phyloP scores from a whole-genome alignment of 495 filamentous ascomycete genomes.

The Penicillium cosmopolitanum region DNA sequence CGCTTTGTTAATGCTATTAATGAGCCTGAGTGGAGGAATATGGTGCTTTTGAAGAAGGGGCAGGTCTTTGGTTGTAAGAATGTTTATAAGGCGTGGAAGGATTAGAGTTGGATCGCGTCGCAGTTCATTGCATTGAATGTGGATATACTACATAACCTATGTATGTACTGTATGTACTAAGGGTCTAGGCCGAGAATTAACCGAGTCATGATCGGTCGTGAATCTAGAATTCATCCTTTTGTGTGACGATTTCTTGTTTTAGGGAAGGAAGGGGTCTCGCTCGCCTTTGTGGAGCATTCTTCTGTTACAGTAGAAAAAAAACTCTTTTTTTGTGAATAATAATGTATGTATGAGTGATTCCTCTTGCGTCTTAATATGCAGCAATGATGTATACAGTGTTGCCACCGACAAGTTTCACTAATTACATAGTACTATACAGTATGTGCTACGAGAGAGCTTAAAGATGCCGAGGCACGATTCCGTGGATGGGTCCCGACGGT shows the following conservation, averaged over 20 bases:
- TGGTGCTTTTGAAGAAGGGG: constrained; percentile 78
- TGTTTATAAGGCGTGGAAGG: constrained; percentile 81
- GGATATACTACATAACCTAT: no score
- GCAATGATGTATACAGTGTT: background rate
- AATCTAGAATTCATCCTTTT: background rate
- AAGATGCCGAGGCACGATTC: background rate
- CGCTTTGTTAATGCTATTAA: constrained; percentile 89
- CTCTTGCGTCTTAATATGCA: background rate
- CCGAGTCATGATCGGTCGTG: background rate
- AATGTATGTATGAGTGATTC: no score
- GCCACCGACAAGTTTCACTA: no score
- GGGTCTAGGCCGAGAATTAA: background rate
- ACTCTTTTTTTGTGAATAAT: no score
- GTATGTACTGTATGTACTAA: no score
- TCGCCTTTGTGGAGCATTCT: background rate
- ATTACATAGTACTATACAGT: no score
- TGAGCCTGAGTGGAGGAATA: constrained; percentile 72
- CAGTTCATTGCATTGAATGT: no score
- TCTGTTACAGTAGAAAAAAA: no score
- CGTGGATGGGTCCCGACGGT: background rate
- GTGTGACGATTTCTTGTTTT: background rate
- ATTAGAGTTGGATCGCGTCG: constrained; percentile 18
- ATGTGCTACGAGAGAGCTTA: no score
- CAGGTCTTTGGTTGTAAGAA: constrained; percentile 76
- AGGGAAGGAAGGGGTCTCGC: background rate